Conservation (phyloP, 2,329 filamentous ascomycete genomes). For the Blastomyces silverae region DNA sequence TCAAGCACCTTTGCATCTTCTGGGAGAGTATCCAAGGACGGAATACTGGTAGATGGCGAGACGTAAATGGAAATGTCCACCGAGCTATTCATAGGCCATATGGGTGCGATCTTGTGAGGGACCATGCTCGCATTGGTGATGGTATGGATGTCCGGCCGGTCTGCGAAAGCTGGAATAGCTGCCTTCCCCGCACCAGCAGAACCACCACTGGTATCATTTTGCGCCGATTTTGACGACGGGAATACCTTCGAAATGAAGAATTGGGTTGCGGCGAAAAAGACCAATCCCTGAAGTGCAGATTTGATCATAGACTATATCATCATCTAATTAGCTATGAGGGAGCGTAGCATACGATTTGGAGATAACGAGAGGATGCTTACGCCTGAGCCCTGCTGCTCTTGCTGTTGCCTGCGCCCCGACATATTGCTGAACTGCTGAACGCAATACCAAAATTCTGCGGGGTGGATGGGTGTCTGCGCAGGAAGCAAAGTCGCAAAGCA, state of each 20-base stretch:
- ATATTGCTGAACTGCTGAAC: constrained; percentile 6
- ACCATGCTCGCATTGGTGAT: constrained; percentile 57
- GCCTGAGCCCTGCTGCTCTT: constrained; percentile 26
- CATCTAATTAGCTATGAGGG: constrained; percentile 23
- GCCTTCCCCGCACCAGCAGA: constrained; percentile 21
- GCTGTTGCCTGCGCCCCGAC: constrained; percentile 26
- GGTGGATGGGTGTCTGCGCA: not conserved
- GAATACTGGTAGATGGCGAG: constrained; percentile 64
- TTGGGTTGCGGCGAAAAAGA: constrained; percentile 55
- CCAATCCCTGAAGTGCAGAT: constrained; percentile 49
- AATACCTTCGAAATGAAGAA: constrained; percentile 53
- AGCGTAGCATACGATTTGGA: not conserved
- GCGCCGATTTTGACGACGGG: constrained; percentile 29
- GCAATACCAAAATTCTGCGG: not conserved
- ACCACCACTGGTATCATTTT: constrained; percentile 23
- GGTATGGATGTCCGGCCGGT: constrained; percentile 51
- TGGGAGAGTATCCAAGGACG: constrained; percentile 58
- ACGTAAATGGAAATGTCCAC: constrained; percentile 83
- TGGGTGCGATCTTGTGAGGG: constrained; percentile 69
- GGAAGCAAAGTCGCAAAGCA: not conserved
- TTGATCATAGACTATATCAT: constrained; percentile 36
- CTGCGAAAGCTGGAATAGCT: constrained; percentile 56
- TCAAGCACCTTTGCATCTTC: constrained; percentile 61
- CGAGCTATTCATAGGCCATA: constrained; percentile 73
- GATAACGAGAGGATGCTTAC: constrained; percentile 25